phyloP scores from a whole-genome alignment of 179 eudicot species.

The Camellia oleifera region DNA sequence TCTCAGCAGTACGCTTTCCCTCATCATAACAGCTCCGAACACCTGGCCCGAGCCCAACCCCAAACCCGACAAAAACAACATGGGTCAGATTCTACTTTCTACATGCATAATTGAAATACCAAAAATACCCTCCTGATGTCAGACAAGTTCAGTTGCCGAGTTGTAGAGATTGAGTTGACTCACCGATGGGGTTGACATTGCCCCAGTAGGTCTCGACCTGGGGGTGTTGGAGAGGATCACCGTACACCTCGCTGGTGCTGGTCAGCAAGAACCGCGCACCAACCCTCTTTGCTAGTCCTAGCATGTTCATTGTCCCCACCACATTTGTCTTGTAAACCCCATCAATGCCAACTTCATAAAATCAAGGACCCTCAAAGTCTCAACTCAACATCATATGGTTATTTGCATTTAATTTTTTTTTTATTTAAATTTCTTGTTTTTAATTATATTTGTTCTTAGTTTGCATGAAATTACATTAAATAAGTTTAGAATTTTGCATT shows the following conservation, averaged over 20 bases:
- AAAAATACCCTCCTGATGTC: not conserved
- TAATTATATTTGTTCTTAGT: too few relatives aligned
- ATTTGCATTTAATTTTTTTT: too few relatives aligned
- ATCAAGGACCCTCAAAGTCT: slow-evolving; percentile 8
- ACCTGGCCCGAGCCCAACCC: slow-evolving; percentile 21
- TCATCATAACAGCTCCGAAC: slow-evolving; percentile 66
- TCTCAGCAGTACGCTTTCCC: slow-evolving; percentile 61
- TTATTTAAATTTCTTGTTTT: too few relatives aligned
- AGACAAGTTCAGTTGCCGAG: too few relatives aligned
- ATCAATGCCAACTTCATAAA: not conserved
- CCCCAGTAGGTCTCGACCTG: slow-evolving; percentile 70
- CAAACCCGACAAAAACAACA: too few relatives aligned
- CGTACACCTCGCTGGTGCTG: slow-evolving; percentile 73
- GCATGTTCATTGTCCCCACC: slow-evolving; percentile 71
- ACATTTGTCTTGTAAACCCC: slow-evolving; percentile 63
- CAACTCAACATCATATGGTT: too few relatives aligned
- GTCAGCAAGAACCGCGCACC: slow-evolving; percentile 63
- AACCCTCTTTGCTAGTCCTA: slow-evolving; percentile 62
- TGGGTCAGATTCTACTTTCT: too few relatives aligned
- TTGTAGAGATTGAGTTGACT: slow-evolving; percentile 17
- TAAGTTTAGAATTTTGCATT: too few relatives aligned
- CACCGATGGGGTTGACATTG: slow-evolving; percentile 69
- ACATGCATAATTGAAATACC: not conserved
- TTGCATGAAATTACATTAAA: too few relatives aligned
- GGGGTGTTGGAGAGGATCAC: slow-evolving; percentile 70